Evolutionary conservation across 306 rosid genomes (phyloP).

Genomic region (barrel medic (Medicago truncatula)): MtrunA17r5.0-ANR NC_053045.1:63452001-63452500

Average conservation of each 20-base stretch:
- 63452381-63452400: conserved; percentile 95
- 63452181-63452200: conserved; percentile 81
- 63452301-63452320: conserved; percentile 56
- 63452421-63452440: conserved; percentile 86
- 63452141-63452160: conserved; percentile 74
- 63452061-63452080: conserved; percentile 77
- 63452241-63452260: conserved; percentile 83
- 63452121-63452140: conserved; percentile 82
- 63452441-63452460: conserved; percentile 96
- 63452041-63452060: conserved; percentile 88
- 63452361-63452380: conserved; percentile 88
- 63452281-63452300: conserved; percentile 74
- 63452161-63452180: conserved; percentile 75
- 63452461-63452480: conserved; percentile 87
- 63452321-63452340: conserved; percentile 73
- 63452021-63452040: conserved; percentile 90
- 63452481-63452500: conserved; percentile 90
- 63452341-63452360: conserved; percentile 91
- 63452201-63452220: conserved; percentile 73
- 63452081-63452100: conserved; percentile 78
- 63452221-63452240: conserved; percentile 81
- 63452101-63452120: conserved; percentile 80
- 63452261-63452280: conserved; percentile 97
- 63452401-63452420: conserved; percentile 84
- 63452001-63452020: conserved; percentile 90